Evolutionary conservation across 2,329 filamentous ascomycete genomes (phyloP).

Genomic region (Sphaerostilbella broomeana): DNA sequence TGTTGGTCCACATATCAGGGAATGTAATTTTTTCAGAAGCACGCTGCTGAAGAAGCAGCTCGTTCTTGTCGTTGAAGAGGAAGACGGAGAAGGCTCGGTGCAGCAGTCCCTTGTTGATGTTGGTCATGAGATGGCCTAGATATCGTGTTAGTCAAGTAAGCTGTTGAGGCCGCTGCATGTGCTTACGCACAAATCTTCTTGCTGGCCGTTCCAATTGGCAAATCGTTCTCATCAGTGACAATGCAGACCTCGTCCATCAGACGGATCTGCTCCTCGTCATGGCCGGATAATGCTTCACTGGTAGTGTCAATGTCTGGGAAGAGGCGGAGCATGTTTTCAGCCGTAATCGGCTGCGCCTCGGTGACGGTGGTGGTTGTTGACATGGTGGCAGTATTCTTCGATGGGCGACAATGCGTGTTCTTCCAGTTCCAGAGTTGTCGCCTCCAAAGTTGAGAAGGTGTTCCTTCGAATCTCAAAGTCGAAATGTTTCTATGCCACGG

Average conservation of each 20-base stretch:
- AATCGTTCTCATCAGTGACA: slow-evolving; percentile 85
- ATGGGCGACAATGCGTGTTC: no score
- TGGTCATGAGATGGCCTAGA: slow-evolving; percentile 93
- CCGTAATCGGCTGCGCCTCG: slow-evolving; percentile 62
- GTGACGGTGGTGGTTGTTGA: slow-evolving; percentile 38
- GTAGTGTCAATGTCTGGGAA: slow-evolving; percentile 77
- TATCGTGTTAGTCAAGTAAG: slow-evolving; percentile 1
- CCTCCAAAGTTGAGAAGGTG: no score
- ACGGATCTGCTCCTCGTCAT: slow-evolving; percentile 95
- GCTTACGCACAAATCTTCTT: slow-evolving; percentile 84
- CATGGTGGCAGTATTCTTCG: slow-evolving; percentile 18
- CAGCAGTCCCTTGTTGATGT: slow-evolving; percentile 91
- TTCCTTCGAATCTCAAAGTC: no score
- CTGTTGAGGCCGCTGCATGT: neutral
- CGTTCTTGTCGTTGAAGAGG: slow-evolving; percentile 90
- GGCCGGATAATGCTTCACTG: slow-evolving; percentile 73
- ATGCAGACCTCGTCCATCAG: slow-evolving; percentile 99
- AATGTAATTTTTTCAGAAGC: slow-evolving; percentile 98
- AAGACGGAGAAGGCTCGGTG: slow-evolving; percentile 98
- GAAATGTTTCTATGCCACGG: no score
- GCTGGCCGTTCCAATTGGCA: slow-evolving; percentile 90
- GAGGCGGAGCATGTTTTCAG: slow-evolving; percentile 76
- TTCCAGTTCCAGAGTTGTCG: no score
- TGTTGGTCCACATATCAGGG: slow-evolving; percentile 99
- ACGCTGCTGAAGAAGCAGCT: slow-evolving; percentile 89